Evolutionary conservation across 2,329 filamentous ascomycete genomes (phyloP), one percentile per base, ranked within the genome.

Genomic region (Ceratocystis smalleyi): DNA sequence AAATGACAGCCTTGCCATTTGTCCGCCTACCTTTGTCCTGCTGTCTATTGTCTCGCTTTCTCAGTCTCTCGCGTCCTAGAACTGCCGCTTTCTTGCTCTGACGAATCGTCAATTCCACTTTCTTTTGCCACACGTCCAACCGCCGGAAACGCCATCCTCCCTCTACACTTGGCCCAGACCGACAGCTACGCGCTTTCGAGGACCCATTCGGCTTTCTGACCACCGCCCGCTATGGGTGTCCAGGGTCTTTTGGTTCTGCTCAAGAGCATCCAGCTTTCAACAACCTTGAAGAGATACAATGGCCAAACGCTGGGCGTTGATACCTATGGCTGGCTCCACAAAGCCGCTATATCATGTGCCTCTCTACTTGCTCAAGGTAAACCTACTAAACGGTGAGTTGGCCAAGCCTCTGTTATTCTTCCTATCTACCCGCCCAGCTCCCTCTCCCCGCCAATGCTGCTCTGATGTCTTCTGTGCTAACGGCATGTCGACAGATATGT

Each of bases 281-380:
- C 84, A 61, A 88, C 89, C 69, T 79, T 99, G 67, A 95, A 91
- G 73, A 91, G 91, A 71, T 96, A 88, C 74, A 77, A 82, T 12
- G 94, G 92, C 62, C 86, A 95, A 75, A 95, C 88, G 1, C 81
- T 99, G 59, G 95, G 88, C n/a, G 86, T 99, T 43, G 94, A 99
- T 74, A 92, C 88, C 65, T 99, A 99, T 79, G 94, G 92, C 73
- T 99, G 95, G 94, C 84, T 99, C 64, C 94, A 99, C 75, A 87
- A 94, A 69, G 95, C 91, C 63, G 91, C 91, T 59, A 86, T 95
- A 68, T 83, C 89, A 61, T 97, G 92, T 77, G 90, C 92, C 68
- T 84, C 94, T 70, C 94, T 97, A 71, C 81, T 99, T 68, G 94
- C 91, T 43, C 82, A 92, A 70, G 90, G 84, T 70, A 94, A 89